These are phyloP conservation scores for Exobasidium cylindrosporum DNA, from an alignment of 1,284 basidiomycete species.

Conservation along the genomic window DNA sequence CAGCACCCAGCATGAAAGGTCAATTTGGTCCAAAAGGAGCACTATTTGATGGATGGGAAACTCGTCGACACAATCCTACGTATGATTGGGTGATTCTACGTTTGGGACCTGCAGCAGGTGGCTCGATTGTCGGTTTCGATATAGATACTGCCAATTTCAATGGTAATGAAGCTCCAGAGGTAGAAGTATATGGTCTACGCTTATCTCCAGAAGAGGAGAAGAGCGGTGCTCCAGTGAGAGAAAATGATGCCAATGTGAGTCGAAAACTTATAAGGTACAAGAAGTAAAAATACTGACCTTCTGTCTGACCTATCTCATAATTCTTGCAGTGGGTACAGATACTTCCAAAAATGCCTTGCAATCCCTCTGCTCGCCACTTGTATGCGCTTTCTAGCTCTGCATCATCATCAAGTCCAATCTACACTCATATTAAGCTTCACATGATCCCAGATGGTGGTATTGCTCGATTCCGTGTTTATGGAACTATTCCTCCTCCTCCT, in stretches of 20 bases:
- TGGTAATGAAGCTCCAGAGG: conserved; percentile 71
- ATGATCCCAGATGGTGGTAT: conserved; percentile 94
- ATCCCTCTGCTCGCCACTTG: conserved; percentile 79
- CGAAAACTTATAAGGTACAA: no score
- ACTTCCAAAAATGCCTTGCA: conserved; percentile 55
- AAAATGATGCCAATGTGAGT: conserved; percentile 28
- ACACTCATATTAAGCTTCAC: conserved; percentile 83
- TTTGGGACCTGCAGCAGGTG: conserved; percentile 72
- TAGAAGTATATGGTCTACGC: conserved; percentile 34
- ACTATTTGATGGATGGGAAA: conserved; percentile 92
- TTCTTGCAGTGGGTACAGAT: conserved; percentile 40
- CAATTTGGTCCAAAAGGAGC: conserved; percentile 95
- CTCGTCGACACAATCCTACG: conserved; percentile 77
- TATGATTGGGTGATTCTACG: conserved; percentile 92
- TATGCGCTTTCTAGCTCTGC: conserved; percentile 63
- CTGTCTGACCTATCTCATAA: conserved; percentile 7
- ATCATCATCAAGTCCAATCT: conserved; percentile 55
- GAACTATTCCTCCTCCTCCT: conserved; percentile 39
- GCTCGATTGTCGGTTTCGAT: conserved; percentile 75
- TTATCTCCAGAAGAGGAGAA: conserved; percentile 24
- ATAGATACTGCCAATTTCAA: conserved; percentile 94
- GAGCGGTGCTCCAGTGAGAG: conserved; percentile 20
- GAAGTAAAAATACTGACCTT: background rate
- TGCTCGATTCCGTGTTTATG: conserved; percentile 57
- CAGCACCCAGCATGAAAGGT: conserved; percentile 66